Base-by-base conservation (phyloP, 306 rosid species). In the Rosa multiflora region DNA sequence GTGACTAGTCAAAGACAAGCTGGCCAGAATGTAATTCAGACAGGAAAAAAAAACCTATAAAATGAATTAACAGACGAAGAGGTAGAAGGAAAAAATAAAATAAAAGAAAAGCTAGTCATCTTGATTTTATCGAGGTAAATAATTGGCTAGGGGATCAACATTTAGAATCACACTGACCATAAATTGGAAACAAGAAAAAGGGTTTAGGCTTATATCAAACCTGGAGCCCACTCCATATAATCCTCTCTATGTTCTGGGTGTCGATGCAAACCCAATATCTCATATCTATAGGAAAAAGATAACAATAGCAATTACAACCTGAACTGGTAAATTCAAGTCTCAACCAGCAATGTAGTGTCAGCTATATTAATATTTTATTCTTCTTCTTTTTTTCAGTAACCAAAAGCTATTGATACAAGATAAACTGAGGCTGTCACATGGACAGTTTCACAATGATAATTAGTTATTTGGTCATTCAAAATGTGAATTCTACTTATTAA, bases 151-250 rank as follows among this genome's bases (percentile, higher is more conserved):
- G 47, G 18, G 35, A 73, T 20, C 69, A 67, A 13, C 42, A 74
- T 52, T 48, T 68, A 58, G 75, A 75, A 35, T 75, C 47, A 21
- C 75, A 70, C 32, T 43, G 32, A 75, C 61, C 37, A 53, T 49
- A 53, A 68, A 63, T 55, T 12, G 67, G 15, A 51, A n/a, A 74
- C 70, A 80, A 84, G 48, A 76, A 61, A 39, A n/a, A 73, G 82
- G 52, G 74, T 40, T 76, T 56, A 48, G 66, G 68, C 48, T 72
- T 55, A 70, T 48, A 73, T 78, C 92, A 83, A 89, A 94, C 97
- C 97, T 88, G 99, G 99, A 83, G 99, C 99, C 99, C 99, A 92
- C 76, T 95, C 99, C 98, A 95, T 86, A 78, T 89, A 95, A 84
- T 95, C 99, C 53, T 82, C 98, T 48, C 98, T 88, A 81, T 88